phyloP scores from a whole-genome alignment of 1,284 basidiomycete species.

The Microstroma glucosiphilum region DNA sequence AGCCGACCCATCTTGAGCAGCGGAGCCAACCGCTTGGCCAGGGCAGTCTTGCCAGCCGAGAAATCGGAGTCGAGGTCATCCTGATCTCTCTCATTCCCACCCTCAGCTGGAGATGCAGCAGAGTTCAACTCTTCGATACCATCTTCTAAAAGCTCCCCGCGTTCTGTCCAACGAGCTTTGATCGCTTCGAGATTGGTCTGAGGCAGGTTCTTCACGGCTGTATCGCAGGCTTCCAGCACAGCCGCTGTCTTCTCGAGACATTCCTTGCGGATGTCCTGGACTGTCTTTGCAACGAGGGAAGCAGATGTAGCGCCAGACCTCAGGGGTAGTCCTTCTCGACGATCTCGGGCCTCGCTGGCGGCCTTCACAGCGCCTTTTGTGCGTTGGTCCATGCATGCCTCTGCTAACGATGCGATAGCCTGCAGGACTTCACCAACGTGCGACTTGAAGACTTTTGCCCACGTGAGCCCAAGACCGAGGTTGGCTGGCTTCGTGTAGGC shows the following conservation, averaged over 20 bases:
- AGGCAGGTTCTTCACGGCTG: not conserved
- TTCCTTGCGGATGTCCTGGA: not conserved
- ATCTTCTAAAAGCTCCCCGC: not conserved
- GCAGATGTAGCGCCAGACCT: not conserved
- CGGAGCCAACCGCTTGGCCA: not conserved
- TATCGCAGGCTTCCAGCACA: not conserved
- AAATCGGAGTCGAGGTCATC: not conserved
- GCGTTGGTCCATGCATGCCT: constrained; percentile 5
- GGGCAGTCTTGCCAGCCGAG: not conserved
- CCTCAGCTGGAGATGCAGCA: not conserved
- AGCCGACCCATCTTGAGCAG: not conserved
- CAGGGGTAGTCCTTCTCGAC: not conserved
- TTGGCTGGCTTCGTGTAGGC: not conserved
- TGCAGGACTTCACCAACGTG: not conserved
- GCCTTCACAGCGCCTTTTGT: not conserved
- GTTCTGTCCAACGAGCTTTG: not conserved
- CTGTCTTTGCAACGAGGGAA: not conserved
- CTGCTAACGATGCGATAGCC: not conserved
- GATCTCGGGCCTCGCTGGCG: not conserved
- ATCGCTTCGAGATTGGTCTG: not conserved
- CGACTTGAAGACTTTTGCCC: not conserved
- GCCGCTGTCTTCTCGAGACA: constrained; percentile 1
- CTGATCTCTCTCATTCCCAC: not conserved
- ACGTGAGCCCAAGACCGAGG: not conserved
- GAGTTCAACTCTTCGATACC: not conserved